Percentiles rank a stretch among this genome's conserved stretches.
Conservation (phyloP, 2,329 filamentous ascomycete species). For the Fusarium sterilihyphosum region DNA sequence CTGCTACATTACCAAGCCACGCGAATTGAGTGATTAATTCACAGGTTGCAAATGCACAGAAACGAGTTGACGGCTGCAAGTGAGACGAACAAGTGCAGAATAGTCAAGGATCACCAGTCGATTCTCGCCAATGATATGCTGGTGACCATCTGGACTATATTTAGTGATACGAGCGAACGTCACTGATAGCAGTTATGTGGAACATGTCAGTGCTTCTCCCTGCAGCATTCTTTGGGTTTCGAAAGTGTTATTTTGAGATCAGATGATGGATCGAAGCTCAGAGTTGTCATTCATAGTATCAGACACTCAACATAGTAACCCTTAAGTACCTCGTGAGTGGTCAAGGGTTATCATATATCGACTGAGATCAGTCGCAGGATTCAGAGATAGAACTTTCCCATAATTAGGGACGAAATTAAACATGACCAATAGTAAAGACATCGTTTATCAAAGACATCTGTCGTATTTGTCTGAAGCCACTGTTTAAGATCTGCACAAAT, state of each 20-base stretch:
- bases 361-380: neutral
- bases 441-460: neutral
- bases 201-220: neutral
- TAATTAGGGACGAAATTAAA: neutral
- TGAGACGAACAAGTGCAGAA: slow-evolving; percentile 18
- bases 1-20: slow-evolving; percentile 24
- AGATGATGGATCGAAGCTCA: neutral
- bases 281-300: neutral
- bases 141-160: slow-evolving; percentile 10
- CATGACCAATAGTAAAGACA: neutral
- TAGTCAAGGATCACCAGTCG: slow-evolving; percentile 16
- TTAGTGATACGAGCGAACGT: neutral
- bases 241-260: neutral
- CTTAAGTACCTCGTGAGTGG: neutral
- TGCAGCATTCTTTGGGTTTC: neutral
- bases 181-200: neutral
- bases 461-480: slow-evolving; percentile 19
- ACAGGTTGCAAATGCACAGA: slow-evolving; percentile 1
- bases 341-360: neutral
- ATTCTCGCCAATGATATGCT: slow-evolving; percentile 23
- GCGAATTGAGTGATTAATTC: slow-evolving; percentile 24
- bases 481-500: neutral
- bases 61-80: slow-evolving; percentile 20
- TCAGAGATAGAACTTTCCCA: neutral
- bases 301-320: neutral